phyloP scores from a whole-genome alignment of 345 rosid genomes.

The Cochlearia excelsa region DNA sequence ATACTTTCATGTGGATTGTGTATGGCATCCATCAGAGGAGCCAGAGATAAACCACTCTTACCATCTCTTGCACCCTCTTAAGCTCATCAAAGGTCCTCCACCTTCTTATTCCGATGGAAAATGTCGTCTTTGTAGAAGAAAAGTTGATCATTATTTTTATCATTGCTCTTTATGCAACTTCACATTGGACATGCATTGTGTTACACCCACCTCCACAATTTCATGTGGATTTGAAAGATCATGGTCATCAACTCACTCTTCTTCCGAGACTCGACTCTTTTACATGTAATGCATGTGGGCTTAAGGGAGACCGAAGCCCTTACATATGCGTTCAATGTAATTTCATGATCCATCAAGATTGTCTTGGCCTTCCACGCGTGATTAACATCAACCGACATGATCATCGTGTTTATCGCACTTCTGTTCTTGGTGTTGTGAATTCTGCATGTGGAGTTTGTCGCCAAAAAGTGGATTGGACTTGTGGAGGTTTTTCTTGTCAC shows the following conservation, averaged over 20 bases:
- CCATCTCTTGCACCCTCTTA: neutral
- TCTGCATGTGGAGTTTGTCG: no score
- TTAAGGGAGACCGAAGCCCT: no score
- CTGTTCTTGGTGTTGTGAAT: no score
- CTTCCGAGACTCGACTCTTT: neutral
- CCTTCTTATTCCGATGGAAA: neutral
- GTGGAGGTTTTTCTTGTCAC: no score
- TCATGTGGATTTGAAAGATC: neutral
- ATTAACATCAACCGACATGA: no score
- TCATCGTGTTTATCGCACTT: no score
- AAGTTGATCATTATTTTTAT: neutral
- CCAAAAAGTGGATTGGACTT: no score
- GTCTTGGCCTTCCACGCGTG: no score
- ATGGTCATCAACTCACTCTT: neutral
- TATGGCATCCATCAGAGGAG: neutral
- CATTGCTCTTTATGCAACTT: neutral
- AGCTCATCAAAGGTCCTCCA: neutral
- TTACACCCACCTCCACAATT: neutral
- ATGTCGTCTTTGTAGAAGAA: neutral
- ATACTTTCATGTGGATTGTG: neutral
- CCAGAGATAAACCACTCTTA: neutral
- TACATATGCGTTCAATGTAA: no score
- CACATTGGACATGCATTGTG: neutral
- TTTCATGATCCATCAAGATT: no score
- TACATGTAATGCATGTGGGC: no score